Evolutionary conservation across 768 basidiomycete species (phyloP).

Genomic region (Agaricus sinodeliciosus): DNA sequence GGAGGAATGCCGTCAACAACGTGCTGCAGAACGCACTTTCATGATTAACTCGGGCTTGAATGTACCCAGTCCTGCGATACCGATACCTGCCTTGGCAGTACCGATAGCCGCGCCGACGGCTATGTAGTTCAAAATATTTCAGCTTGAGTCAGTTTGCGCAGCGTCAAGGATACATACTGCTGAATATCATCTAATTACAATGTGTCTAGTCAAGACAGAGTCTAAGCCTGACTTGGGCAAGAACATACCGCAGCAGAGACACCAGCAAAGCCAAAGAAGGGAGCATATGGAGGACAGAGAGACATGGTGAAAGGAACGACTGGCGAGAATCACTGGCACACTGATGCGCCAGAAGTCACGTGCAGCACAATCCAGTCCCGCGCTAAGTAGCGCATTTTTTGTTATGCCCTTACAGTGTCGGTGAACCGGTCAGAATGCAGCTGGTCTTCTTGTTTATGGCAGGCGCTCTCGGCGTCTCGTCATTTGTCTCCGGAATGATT

Average conservation of each 20-base stretch:
- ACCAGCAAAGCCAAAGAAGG: conserved; percentile 97
- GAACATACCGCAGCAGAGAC: conserved; percentile 82
- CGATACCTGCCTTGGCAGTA: conserved; percentile 94
- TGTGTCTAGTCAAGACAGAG: background rate
- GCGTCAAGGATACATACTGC: conserved; percentile 55
- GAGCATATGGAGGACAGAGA: conserved; percentile 86
- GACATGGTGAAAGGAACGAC: conserved; percentile 35
- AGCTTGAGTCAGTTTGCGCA: conserved; percentile 2
- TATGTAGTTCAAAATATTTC: conserved; percentile 21
- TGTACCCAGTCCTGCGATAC: conserved; percentile 89
- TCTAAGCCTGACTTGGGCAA: background rate
- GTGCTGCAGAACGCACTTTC: conserved; percentile 56
- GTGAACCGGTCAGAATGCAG: conserved; percentile 21
- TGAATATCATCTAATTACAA: conserved; percentile 78
- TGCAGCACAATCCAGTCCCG: background rate
- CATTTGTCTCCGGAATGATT: conserved; percentile 65
- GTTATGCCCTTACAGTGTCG: background rate
- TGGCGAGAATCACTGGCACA: background rate
- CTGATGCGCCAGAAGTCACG: background rate
- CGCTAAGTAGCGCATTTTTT: background rate
- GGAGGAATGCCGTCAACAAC: background rate
- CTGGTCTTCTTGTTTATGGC: conserved; percentile 49
- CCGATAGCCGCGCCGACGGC: conserved; percentile 95
- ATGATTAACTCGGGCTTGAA: conserved; percentile 97
- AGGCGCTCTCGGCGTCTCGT: conserved; percentile 48